phyloP scores from a whole-genome alignment of 306 rosid genomes.

The Lagenaria siceraria region DNA sequence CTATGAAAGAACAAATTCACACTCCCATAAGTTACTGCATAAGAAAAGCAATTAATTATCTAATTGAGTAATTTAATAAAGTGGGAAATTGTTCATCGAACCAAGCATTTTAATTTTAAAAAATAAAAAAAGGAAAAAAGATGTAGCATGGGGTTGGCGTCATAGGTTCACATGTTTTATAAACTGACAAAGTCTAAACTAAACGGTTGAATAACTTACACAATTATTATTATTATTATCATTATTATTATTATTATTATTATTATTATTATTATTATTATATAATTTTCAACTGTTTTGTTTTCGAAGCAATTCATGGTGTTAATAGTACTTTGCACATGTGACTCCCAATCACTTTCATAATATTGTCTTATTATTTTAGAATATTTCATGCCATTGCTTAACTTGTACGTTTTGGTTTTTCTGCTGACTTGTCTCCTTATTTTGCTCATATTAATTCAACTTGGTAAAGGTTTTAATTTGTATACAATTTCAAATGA shows the following conservation, averaged over 20 bases:
- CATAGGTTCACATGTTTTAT: neutral
- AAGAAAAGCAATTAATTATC: neutral
- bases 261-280: too few species aligned
- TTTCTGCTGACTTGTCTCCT: neutral
- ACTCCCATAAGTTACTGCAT: neutral
- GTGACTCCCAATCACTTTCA: neutral
- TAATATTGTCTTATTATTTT: neutral
- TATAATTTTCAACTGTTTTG: neutral
- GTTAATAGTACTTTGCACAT: neutral
- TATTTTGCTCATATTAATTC: neutral
- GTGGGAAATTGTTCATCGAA: neutral
- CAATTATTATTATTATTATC: neutral
- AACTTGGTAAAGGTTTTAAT: neutral
- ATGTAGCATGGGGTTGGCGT: neutral
- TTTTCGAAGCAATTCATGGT: neutral
- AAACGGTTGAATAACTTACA: neutral
- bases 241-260: too few species aligned
- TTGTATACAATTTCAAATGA: too few species aligned
- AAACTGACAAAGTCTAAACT: neutral
- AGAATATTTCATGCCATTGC: neutral
- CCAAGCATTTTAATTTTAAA: neutral
- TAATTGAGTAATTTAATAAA: neutral
- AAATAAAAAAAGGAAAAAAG: neutral
- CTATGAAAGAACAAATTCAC: too few species aligned
- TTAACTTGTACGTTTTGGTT: neutral